A percentile compares a stretch with the other conserved stretches of the same genome.
These are phyloP conservation scores for Colletotrichum truncatum DNA, from an alignment of 2,329 filamentous ascomycete species.

Conservation along the genomic window DNA sequence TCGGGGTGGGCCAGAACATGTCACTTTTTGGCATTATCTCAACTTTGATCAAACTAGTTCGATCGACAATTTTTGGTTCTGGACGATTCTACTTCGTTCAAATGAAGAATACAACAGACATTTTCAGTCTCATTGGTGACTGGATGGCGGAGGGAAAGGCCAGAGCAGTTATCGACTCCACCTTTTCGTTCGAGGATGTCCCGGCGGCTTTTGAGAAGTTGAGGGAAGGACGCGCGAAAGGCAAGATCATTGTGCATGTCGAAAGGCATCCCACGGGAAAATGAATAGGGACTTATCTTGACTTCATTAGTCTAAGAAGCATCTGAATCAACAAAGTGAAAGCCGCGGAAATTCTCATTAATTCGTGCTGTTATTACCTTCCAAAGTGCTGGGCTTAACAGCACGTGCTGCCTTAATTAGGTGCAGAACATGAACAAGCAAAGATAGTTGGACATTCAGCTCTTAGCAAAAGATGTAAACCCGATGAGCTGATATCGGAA, in stretches of 20 bases:
- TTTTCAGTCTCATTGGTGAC: slow-evolving; percentile 27
- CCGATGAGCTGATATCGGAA: too few species aligned
- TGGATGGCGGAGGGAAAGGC: slow-evolving; percentile 39
- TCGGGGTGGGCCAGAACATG: slow-evolving; percentile 53
- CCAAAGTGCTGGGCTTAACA: too few species aligned
- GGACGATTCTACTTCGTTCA: slow-evolving; percentile 20
- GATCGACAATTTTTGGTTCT: neutral
- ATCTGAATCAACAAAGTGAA: too few species aligned
- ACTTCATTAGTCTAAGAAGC: too few species aligned
- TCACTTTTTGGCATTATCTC: neutral
- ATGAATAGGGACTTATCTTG: too few species aligned
- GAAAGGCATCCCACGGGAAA: too few species aligned
- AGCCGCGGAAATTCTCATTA: too few species aligned
- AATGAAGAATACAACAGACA: slow-evolving; percentile 14
- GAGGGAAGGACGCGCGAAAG: slow-evolving; percentile 30
- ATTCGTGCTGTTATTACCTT: too few species aligned
- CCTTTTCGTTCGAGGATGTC: slow-evolving; percentile 33
- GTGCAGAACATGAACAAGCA: too few species aligned
- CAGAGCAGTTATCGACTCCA: slow-evolving; percentile 33
- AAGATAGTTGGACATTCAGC: too few species aligned
- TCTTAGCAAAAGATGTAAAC: too few species aligned
- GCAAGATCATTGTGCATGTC: slow-evolving; percentile 38
- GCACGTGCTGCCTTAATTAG: too few species aligned
- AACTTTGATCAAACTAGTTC: neutral
- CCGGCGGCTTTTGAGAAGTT: slow-evolving; percentile 36